Evolutionary conservation across 805 yeast genomes (phyloP).

Genomic region (Cyberlindnera mycetangii): DNA sequence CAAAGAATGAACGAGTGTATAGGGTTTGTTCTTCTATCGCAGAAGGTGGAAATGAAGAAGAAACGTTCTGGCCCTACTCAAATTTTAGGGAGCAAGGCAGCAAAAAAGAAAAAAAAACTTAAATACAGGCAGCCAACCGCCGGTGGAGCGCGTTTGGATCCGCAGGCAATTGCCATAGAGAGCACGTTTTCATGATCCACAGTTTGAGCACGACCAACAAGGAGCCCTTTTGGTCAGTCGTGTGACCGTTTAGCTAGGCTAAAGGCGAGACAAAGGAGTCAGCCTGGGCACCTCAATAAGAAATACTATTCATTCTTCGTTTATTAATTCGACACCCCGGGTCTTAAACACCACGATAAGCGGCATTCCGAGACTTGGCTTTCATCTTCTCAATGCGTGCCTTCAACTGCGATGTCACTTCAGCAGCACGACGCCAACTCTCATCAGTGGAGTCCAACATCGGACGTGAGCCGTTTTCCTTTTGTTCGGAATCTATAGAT

Average conservation of each 20-base stretch:
- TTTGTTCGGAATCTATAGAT: constrained; percentile 28
- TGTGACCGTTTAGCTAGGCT: neutral
- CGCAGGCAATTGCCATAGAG: neutral
- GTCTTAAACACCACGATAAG: constrained; percentile 6
- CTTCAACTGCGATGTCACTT: constrained; percentile 79
- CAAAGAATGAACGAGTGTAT: constrained; percentile 1
- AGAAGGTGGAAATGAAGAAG: neutral
- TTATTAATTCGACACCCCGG: neutral
- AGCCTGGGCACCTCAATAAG: too few species aligned
- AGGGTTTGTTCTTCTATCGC: neutral
- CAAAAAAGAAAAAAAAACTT: constrained; percentile 2
- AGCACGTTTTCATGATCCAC: neutral
- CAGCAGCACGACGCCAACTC: constrained; percentile 88
- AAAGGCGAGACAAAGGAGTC: too few species aligned
- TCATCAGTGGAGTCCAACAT: constrained; percentile 47
- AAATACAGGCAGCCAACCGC: constrained; percentile 1
- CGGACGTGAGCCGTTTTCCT: constrained; percentile 21
- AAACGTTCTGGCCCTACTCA: neutral
- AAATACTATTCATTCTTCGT: neutral
- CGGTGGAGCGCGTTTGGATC: neutral
- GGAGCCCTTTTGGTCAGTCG: neutral
- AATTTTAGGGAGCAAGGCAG: constrained; percentile 1
- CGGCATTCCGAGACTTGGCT: constrained; percentile 42
- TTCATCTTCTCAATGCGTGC: constrained; percentile 90
- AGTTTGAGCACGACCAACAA: too few species aligned